A percentile compares a stretch with the other conserved stretches of the same genome.
phyloP scores from a whole-genome alignment of 2,329 filamentous ascomycete genomes.

The Colletotrichum sp. region DNA sequence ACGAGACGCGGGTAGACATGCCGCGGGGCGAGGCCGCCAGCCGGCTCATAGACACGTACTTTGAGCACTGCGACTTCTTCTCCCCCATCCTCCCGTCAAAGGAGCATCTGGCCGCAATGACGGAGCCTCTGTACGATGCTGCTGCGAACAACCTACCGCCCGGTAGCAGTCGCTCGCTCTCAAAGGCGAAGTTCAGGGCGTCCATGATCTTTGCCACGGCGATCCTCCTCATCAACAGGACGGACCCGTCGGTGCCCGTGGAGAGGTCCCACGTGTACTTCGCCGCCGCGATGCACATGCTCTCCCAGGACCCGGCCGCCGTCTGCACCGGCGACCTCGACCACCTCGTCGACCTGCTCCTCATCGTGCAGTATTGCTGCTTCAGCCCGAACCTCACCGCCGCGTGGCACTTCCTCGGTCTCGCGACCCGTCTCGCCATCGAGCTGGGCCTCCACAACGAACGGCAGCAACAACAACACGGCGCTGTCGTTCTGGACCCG shows the following conservation, averaged over 20 bases:
- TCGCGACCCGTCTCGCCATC: constrained; percentile 11
- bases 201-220: constrained; percentile 13
- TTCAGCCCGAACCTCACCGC: constrained; percentile 14
- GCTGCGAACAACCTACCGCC: neutral
- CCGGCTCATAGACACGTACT: constrained; percentile 27
- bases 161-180: neutral
- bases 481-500: neutral
- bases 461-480: neutral
- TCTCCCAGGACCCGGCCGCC: neutral
- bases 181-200: neutral
- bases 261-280: constrained; percentile 15
- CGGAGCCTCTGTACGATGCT: constrained; percentile 5
- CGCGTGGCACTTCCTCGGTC: constrained; percentile 21
- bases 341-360: constrained; percentile 15
- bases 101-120: constrained; percentile 8
- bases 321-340: constrained; percentile 17
- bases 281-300: neutral
- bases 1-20: constrained; percentile 5
- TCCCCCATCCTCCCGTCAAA: constrained; percentile 26
- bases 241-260: constrained; percentile 10
- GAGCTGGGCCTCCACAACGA: constrained; percentile 19
- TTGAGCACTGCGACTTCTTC: constrained; percentile 33
- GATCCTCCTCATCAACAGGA: constrained; percentile 18
- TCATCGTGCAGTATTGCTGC: constrained; percentile 18
- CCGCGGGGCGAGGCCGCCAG: constrained; percentile 6